Evolutionary conservation across 352 stramenopile genomes (phyloP), one percentile per base, ranked within the genome.

Genomic region (Albugo laibachii): DNA sequence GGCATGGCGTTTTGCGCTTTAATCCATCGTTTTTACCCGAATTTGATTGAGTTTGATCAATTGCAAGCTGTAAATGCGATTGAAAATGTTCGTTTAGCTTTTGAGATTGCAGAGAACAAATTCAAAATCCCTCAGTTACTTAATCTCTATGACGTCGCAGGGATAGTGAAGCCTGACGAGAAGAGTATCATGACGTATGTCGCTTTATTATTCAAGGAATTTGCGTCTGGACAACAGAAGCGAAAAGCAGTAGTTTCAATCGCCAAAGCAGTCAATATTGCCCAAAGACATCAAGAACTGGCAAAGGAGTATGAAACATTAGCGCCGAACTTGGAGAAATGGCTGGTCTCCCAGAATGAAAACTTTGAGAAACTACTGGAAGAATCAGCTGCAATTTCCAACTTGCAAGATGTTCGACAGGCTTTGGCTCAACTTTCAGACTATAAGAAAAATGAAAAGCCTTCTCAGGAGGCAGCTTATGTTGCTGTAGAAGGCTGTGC

Each of bases 111-210:
- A 20, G 66, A 80, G 51, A 62, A 85, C 38, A 84, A 83, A 54
- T 82, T 94, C 44, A 77, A 64, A 49, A 92, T 95, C 57, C 80
- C 78, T 38, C 70, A 87, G 53, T 57, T 95, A 41, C 59, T 95
- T 4, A 81, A 94, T 53, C 75, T 88, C 18, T 65, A 75, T 31
- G 84, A 91, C 38, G 78, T 95, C 14, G 76, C 77, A 5, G 81
- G 79, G 45, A 67, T 74, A 18, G 65, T 59, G 11, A 93, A 94
- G 53, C 81, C 81, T 1, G 83, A 95, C 36, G 83, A 95, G 45
- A 95, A 95, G 67, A 88, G 69, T 57, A 91, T 94, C 59, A 86
- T 88, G 41, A 92, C 83, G 53, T 94, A 95, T 54, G 78, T 95
- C 18, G 87, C 76, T 24, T 60, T 93, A 41, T 75, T 93, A 41